These are phyloP conservation scores for Euphorbia pulcherrima DNA, from an alignment of 345 rosid species.

Conservation along the genomic window DNA sequence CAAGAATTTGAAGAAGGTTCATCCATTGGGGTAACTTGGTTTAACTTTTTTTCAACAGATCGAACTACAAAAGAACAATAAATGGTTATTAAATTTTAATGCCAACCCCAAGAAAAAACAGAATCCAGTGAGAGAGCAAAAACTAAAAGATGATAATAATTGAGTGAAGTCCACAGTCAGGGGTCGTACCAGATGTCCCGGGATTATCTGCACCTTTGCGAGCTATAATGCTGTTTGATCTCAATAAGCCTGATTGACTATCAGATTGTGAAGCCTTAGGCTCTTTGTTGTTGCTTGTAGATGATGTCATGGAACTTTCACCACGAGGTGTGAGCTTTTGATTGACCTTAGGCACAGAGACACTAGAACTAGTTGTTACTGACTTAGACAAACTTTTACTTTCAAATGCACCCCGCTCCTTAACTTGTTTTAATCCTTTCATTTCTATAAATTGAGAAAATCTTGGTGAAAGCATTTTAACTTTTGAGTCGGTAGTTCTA, in stretches of 20 bases:
- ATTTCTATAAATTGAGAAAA: constrained; percentile 45
- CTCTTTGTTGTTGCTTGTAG: constrained; percentile 48
- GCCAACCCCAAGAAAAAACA: constrained; percentile 9
- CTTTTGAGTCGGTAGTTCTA: constrained; percentile 51
- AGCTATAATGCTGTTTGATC: constrained; percentile 46
- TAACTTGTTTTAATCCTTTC: constrained; percentile 54
- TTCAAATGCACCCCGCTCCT: constrained; percentile 45
- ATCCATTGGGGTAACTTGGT: constrained; percentile 49
- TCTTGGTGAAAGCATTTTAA: constrained; percentile 49
- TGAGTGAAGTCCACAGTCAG: background rate
- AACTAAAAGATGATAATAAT: background rate
- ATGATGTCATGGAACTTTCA: constrained; percentile 37
- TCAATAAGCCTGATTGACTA: constrained; percentile 53
- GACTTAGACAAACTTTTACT: constrained; percentile 40
- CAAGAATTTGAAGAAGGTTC: constrained; percentile 57
- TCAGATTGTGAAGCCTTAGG: constrained; percentile 49
- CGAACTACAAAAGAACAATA: constrained; percentile 40
- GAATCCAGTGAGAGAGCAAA: background rate
- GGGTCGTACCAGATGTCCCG: constrained; percentile 51
- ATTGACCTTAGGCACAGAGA: constrained; percentile 42
- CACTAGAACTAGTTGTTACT: constrained; percentile 32
- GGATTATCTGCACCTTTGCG: constrained; percentile 48
- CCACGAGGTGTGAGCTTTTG: constrained; percentile 53
- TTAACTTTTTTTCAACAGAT: constrained; percentile 46
- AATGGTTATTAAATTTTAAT: constrained; percentile 1